phyloP scores from a whole-genome alignment of 2,329 filamentous ascomycete genomes.

The Trichoderma guizhouense region DNA sequence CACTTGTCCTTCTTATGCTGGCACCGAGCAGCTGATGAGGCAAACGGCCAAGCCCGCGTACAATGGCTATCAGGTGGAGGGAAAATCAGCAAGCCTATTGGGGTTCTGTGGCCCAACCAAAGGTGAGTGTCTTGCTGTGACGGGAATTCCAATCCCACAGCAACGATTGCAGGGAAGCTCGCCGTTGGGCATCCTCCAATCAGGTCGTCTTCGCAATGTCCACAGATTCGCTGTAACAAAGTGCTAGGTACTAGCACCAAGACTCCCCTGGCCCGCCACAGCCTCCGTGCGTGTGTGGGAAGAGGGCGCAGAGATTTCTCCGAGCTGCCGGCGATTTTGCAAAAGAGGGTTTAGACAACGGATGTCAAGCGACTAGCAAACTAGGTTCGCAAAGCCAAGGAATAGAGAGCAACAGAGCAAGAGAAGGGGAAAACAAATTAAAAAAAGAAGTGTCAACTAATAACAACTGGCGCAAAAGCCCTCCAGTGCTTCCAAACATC shows the following conservation, averaged over 20 bases:
- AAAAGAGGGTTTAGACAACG: background rate
- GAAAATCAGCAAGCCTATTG: background rate
- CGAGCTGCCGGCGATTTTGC: background rate
- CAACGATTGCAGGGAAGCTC: background rate
- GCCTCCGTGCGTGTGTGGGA: background rate
- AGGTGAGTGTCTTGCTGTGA: background rate
- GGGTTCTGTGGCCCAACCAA: background rate
- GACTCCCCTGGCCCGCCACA: background rate
- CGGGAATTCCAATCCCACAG: background rate
- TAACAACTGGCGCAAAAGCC: background rate
- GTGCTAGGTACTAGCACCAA: background rate
- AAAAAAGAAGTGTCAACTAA: background rate
- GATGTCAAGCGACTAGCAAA: background rate
- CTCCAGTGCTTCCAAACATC: background rate
- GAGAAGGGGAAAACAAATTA: background rate
- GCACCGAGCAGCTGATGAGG: constrained; percentile 13
- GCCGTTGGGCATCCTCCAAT: background rate
- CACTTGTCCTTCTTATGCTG: background rate
- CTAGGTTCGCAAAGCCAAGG: background rate
- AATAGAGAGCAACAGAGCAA: background rate
- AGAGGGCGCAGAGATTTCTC: constrained; percentile 1
- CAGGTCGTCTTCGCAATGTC: background rate
- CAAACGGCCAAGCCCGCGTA: background rate
- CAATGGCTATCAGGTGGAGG: background rate
- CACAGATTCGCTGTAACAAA: background rate